These are phyloP conservation scores for Gaeumannomyces sp. DNA, from an alignment of 2,329 filamentous ascomycete genomes.

Conservation along the genomic window DNA sequence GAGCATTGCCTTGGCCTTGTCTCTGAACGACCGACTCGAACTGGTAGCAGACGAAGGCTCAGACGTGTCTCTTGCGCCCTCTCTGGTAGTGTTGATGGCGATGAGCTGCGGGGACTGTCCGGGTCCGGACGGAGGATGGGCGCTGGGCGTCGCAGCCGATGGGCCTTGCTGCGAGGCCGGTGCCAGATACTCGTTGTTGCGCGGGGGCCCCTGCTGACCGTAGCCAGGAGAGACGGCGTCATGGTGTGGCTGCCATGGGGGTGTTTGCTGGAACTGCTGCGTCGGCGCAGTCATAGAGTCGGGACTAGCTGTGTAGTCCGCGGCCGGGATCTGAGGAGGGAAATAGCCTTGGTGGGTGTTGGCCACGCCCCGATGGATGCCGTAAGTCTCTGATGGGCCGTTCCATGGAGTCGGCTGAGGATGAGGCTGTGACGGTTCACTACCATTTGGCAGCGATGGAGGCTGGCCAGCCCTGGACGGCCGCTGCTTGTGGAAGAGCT, in stretches of 20 bases:
- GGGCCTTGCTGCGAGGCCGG: background rate
- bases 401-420: constrained; percentile 9
- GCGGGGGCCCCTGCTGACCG: too few species aligned
- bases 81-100: background rate
- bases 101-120: background rate
- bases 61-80: background rate
- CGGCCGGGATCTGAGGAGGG: background rate
- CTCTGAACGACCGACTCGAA: constrained; percentile 10
- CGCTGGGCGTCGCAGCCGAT: background rate
- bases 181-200: too few species aligned
- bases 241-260: too few species aligned
- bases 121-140: background rate
- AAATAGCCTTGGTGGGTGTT: constrained; percentile 12
- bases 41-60: background rate
- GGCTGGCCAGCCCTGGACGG: constrained; percentile 12
- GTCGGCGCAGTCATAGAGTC: too few species aligned
- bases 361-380: too few species aligned
- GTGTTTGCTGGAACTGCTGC: too few species aligned
- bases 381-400: constrained; percentile 1
- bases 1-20: constrained; percentile 15
- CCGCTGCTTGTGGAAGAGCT: constrained; percentile 15
- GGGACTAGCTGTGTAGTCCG: constrained; percentile 1
- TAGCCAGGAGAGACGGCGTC: too few species aligned
- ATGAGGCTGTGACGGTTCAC: constrained; percentile 5
- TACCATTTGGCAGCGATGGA: background rate